Percentiles rank a stretch among this genome's conserved stretches.
Conservation (phyloP, 208 protist species). For the Leptomonas seymouri region DNA sequence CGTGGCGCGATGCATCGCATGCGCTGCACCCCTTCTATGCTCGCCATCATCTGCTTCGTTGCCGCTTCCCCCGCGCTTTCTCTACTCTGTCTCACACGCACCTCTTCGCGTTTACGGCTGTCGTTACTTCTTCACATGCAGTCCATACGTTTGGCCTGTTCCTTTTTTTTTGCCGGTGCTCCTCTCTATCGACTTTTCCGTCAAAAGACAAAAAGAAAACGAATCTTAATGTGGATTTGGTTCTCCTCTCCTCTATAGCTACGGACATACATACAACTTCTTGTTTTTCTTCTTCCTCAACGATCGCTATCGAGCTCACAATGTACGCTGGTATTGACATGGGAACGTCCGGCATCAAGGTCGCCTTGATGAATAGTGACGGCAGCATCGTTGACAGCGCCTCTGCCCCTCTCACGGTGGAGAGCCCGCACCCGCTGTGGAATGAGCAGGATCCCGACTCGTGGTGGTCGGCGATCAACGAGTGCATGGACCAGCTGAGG, state of each 20-base stretch:
- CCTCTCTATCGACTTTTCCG: background rate
- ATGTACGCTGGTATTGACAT: conserved; percentile 82
- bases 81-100: too few relatives aligned
- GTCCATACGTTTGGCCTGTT: background rate
- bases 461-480: conserved; percentile 69
- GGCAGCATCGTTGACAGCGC: conserved; percentile 67
- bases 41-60: too few relatives aligned
- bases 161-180: background rate
- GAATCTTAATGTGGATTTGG: background rate
- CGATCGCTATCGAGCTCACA: background rate
- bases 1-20: too few relatives aligned
- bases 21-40: too few relatives aligned
- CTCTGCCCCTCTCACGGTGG: conserved; percentile 44
- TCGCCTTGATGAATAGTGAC: conserved; percentile 59
- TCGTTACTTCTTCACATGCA: too few relatives aligned
- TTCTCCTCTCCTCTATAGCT: background rate
- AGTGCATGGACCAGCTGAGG: conserved; percentile 54
- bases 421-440: conserved; percentile 70
- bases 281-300: background rate
- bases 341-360: conserved; percentile 74
- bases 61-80: too few relatives aligned
- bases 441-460: conserved; percentile 68
- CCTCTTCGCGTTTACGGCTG: too few relatives aligned
- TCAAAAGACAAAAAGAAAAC: background rate
- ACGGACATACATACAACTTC: background rate